Percentiles rank a stretch among this genome's conserved stretches.
Conservation (phyloP, 441 rosid species). For the Metrosideros polymorpha region DNA sequence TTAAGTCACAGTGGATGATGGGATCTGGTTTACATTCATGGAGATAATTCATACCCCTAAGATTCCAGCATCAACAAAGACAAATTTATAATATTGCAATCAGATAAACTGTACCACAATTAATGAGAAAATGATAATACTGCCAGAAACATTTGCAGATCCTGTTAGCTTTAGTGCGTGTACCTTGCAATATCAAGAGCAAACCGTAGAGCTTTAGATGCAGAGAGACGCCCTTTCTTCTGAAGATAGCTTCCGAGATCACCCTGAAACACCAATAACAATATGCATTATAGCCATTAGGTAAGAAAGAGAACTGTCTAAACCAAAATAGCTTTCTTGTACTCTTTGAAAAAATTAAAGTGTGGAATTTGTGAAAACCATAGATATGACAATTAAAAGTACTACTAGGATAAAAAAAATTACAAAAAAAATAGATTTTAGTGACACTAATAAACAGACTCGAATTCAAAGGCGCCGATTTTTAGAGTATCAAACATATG, state of each 20-base stretch:
- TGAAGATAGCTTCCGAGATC: constrained; percentile 78
- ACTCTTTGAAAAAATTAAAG: neutral
- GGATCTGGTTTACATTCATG: constrained; percentile 98
- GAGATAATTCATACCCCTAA: constrained; percentile 97
- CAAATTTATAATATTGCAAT: constrained; percentile 4
- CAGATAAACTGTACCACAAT: neutral
- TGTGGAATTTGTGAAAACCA: neutral
- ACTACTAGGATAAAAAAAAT: neutral
- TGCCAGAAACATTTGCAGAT: neutral
- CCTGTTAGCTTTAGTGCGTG: neutral
- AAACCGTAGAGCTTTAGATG: constrained; percentile 68
- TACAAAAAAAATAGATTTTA: neutral
- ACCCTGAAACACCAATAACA: constrained; percentile 49
- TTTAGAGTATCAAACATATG: neutral
- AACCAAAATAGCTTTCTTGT: neutral
- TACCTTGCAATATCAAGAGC: constrained; percentile 88
- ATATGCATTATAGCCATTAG: neutral
- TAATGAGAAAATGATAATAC: neutral
- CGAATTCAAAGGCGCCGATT: neutral
- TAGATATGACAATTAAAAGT: neutral
- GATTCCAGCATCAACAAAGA: constrained; percentile 13
- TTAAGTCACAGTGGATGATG: constrained; percentile 79
- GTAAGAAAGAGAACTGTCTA: neutral
- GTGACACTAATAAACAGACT: neutral
- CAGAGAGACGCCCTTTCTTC: constrained; percentile 88